Base-by-base conservation (phyloP, 2,329 filamentous ascomycete species). In the Rutstroemia sp. region DNA sequence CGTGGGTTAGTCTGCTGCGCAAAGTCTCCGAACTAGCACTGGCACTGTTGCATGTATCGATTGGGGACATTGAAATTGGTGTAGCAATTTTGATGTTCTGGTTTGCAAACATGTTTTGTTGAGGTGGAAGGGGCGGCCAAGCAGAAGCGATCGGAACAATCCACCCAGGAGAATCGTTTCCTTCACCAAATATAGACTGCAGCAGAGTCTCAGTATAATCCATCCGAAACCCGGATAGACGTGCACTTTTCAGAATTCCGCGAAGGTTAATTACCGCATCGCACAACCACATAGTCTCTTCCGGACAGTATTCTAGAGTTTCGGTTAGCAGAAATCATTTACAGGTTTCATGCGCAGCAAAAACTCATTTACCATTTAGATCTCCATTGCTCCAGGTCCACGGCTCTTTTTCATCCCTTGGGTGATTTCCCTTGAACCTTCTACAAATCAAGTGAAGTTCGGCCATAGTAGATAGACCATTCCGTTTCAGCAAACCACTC, bases 161-260 rank as follows among this genome's bases (percentile, higher is more conserved):
- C n/a, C 48, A 54, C 16, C 45, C 36, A 4, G 47, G 39, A 1
- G 36, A 19, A 12, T 30, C 14, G n/a, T 54, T 50, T 10, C 46
- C 59, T 14, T 58, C 47, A 3, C 17, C 48, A n/a, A 62, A 65
- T 2, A 64, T 46, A 23, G 50, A 50, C 9, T 56, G 17, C 2
- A 65, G 49, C 10, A 63, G 25, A 16, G 45, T 49, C 23, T 54
- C 39, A 10, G 61, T 57, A 17, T 61, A 62, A 30, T 56, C 53
- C 3, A 44, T 16, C 16, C 55, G 38, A 51, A 66, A 65, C 21
- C 64, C 64, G 17, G 61, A 59, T 4, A 66, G 39, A 48, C 64
- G 51, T 19, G 48, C 62, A 6, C 34, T 51, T 6, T 54, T 48
- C 8, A 63, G 21, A 16, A 52, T 56, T 4, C 62, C 61, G 7